phyloP scores from a whole-genome alignment of 345 rosid species.

The Lepidium aucheri region DNA sequence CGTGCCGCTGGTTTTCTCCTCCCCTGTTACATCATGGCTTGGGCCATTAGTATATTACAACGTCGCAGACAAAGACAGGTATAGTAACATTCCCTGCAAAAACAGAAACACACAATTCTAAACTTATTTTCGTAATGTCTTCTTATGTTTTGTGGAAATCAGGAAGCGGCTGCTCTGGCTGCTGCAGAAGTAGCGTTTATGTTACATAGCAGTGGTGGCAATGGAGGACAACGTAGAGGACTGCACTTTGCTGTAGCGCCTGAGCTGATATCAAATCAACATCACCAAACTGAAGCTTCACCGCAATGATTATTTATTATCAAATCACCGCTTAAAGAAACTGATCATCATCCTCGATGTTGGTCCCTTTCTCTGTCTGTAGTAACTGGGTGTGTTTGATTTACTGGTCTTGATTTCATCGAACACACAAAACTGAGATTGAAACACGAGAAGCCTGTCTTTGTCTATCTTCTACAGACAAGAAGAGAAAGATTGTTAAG shows the following conservation, averaged over 20 bases:
- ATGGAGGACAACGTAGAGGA: constrained; percentile 54
- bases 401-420: constrained; percentile 6
- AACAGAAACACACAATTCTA: background rate
- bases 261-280: constrained; percentile 36
- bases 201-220: constrained; percentile 51
- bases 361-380: constrained; percentile 8
- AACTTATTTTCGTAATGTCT: background rate
- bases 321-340: background rate
- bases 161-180: constrained; percentile 91
- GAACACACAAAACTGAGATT: constrained; percentile 2
- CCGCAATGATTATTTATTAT: background rate
- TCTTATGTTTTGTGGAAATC: constrained; percentile 5
- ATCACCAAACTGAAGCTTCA: constrained; percentile 14
- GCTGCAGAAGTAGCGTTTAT: constrained; percentile 90
- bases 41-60: constrained; percentile 94
- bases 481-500: constrained; percentile 7
- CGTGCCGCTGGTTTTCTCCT: constrained; percentile 93
- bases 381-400: constrained; percentile 13
- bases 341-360: background rate
- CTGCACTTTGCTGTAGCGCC: constrained; percentile 67
- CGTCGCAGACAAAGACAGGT: constrained; percentile 97
- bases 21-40: constrained; percentile 98
- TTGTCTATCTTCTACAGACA: constrained; percentile 5
- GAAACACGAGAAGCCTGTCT: background rate
- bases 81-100: background rate